Evolutionary conservation across 768 basidiomycete genomes (phyloP), one percentile per base, ranked within the genome.

Genomic region (Lyophyllum decastes): DNA sequence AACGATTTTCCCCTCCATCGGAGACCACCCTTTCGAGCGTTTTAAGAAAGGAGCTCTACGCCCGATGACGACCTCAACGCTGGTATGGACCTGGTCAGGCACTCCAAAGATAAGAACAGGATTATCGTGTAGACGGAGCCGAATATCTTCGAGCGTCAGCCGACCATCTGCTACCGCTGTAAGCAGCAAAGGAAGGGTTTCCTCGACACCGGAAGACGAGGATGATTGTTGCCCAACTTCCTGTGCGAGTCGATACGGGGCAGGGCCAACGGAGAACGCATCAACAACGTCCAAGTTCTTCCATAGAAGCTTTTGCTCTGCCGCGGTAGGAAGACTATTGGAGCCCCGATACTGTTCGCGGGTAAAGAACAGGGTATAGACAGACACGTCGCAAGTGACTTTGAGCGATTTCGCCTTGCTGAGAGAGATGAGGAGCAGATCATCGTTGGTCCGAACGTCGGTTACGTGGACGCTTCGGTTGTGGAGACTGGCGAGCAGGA

Each of bases 311-410:
- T 82, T 80, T 70, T 97, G 95, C 62, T 95, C 92, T 52, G 86
- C 84, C 2, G 72, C 66, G 0, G 89, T 80, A 2, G 95, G 95
- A 38, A 97, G 81, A 62, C 80, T 77, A 2, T 77, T 75, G 19
- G 86, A 79, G 1, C 73, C 76, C 1, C 89, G 87, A 77, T 85
- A 95, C 58, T 92, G 81, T 53, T 89, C 89, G 45, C 76, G 79
- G 2, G 83, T 84, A 77, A 93, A 95, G 84, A 97, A 98, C 52
- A 99, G 76, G 17, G 92, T 83, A 72, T 90, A 98, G 49, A 98
- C 82, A 14, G 95, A 88, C 30, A 97, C 93, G 64, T 99, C 97
- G 72, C 96, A 98, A 2, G 96, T 98, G 49, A 98, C 96, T 66
- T 92, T 90, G 65, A 98, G 83, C 12, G 90, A 80, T 77, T 94